Conservation (phyloP, 2,329 filamentous ascomycete species). For the Aspergillus hiratsukae region DNA sequence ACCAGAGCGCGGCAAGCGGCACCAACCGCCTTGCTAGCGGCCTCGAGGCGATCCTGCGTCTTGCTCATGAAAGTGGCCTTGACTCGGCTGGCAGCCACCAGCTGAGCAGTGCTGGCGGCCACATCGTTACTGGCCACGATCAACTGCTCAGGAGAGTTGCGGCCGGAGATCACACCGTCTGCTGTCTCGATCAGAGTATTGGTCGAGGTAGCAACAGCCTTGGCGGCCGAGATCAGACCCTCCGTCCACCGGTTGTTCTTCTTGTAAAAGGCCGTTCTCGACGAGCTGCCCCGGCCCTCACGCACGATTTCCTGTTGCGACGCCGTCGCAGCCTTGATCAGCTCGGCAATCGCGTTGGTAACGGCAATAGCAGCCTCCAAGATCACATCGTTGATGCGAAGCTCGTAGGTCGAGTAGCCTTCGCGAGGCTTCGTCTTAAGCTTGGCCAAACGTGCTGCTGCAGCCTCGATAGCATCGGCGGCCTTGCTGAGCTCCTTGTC, state of each 20-base stretch:
- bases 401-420: conserved; percentile 90
- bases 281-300: conserved; percentile 81
- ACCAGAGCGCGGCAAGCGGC: conserved; percentile 82
- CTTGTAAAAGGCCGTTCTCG: conserved; percentile 95
- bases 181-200: conserved; percentile 97
- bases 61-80: conserved; percentile 98
- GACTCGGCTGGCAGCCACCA: conserved; percentile 90
- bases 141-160: conserved; percentile 92
- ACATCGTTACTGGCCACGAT: conserved; percentile 98
- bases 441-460: conserved; percentile 81
- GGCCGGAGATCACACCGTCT: conserved; percentile 85
- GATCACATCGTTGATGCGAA: conserved; percentile 93
- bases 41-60: conserved; percentile 86
- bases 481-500: conserved; percentile 89
- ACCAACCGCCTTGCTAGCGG: conserved; percentile 88
- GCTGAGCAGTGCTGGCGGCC: conserved; percentile 89
- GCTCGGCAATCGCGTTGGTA: conserved; percentile 84
- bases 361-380: conserved; percentile 89
- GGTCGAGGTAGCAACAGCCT: conserved; percentile 88
- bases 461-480: conserved; percentile 90
- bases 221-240: conserved; percentile 92
- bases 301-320: conserved; percentile 97
- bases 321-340: conserved; percentile 90
- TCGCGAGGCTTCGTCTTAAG: conserved; percentile 96
- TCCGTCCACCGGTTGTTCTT: conserved; percentile 99